phyloP scores from a whole-genome alignment of 169 alveolate genomes.

The Plasmodium gonderi region DNA sequence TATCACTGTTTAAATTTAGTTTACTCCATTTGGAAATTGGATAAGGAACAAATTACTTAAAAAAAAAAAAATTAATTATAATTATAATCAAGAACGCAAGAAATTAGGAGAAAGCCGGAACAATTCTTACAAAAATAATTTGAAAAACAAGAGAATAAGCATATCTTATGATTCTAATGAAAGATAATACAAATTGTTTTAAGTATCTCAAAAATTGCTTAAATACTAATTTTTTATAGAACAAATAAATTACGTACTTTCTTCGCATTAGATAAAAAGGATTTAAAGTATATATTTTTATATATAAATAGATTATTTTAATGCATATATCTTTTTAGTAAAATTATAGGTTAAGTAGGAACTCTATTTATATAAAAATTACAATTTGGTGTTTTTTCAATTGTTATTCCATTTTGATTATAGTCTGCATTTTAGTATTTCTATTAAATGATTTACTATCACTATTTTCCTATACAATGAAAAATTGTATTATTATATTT shows the following conservation, averaged over 20 bases:
- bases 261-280: not conserved
- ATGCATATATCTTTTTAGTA: too few relatives aligned
- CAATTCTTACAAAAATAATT: too few relatives aligned
- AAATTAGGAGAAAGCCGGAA: not conserved
- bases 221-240: too few relatives aligned
- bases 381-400: too few relatives aligned
- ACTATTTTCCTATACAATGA: too few relatives aligned
- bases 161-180: not conserved
- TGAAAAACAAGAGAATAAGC: not conserved
- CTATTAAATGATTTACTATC: too few relatives aligned
- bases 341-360: too few relatives aligned
- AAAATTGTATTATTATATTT: too few relatives aligned
- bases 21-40: not conserved
- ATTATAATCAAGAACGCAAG: not conserved
- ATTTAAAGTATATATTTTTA: not conserved
- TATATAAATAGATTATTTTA: not conserved
- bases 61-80: too few relatives aligned
- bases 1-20: not conserved
- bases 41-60: not conserved
- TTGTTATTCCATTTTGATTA: too few relatives aligned
- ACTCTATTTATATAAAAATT: too few relatives aligned
- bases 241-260: not conserved
- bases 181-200: not conserved
- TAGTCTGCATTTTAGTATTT: too few relatives aligned
- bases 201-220: not conserved